Conservation (phyloP, 2,329 filamentous ascomycete genomes). For the Penicillium sumatraense region DNA sequence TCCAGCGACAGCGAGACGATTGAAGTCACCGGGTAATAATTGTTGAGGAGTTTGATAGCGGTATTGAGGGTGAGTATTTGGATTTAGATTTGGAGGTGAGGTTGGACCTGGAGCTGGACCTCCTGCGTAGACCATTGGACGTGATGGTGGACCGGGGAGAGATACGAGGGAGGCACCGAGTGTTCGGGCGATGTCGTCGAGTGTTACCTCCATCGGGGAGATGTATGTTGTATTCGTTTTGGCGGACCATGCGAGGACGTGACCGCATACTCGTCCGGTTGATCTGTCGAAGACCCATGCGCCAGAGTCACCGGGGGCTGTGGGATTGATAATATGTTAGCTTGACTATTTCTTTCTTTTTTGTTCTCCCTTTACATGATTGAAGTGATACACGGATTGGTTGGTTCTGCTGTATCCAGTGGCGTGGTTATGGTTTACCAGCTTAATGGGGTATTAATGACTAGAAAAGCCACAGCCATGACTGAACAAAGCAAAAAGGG, state of each 20-base stretch:
- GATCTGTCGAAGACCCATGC: slow-evolving; percentile 88
- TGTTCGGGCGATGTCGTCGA: slow-evolving; percentile 82
- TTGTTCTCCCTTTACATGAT: slow-evolving; percentile 1
- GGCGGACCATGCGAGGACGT: slow-evolving; percentile 86
- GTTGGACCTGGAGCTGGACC: no score
- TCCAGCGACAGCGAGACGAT: slow-evolving; percentile 19
- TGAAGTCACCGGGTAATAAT: slow-evolving; percentile 24
- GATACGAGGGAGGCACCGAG: slow-evolving; percentile 72
- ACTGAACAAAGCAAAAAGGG: slow-evolving; percentile 20
- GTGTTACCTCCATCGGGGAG: slow-evolving; percentile 88
- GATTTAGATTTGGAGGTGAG: slow-evolving; percentile 3
- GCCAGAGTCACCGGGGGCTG: slow-evolving; percentile 78
- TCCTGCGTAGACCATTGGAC: slow-evolving; percentile 29
- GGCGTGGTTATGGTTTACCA: slow-evolving; percentile 23
- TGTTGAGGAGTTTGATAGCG: slow-evolving; percentile 22
- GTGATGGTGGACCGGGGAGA: slow-evolving; percentile 61
- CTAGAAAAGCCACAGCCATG: neutral
- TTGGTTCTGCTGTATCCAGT: slow-evolving; percentile 7
- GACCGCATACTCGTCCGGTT: slow-evolving; percentile 81
- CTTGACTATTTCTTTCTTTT: slow-evolving; percentile 16
- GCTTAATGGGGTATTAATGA: slow-evolving; percentile 15
- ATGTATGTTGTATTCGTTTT: slow-evolving; percentile 85
- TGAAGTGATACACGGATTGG: slow-evolving; percentile 14
- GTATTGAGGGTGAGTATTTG: slow-evolving; percentile 11
- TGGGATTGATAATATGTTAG: slow-evolving; percentile 19